Conservation (phyloP, 1,284 basidiomycete genomes). For the Wallemia ichthyophaga region DNA sequence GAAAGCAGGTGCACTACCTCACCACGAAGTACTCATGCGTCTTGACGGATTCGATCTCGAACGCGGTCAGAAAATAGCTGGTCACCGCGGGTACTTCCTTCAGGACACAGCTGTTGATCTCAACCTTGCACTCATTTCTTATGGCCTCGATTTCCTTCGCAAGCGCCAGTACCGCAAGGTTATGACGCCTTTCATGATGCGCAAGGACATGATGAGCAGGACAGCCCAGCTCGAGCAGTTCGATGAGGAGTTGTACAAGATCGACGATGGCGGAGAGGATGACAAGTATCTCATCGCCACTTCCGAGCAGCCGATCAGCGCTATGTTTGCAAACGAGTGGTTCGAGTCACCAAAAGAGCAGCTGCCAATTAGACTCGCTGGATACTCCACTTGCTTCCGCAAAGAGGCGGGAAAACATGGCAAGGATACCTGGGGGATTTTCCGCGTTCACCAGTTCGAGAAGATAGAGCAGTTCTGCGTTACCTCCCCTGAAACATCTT, state of each 20-base stretch:
- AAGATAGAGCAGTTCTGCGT: conserved; percentile 91
- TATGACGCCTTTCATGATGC: conserved; percentile 95
- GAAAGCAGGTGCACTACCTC: conserved; percentile 46
- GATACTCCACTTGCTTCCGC: conserved; percentile 78
- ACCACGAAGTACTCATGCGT: conserved; percentile 82
- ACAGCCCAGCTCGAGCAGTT: conserved; percentile 94
- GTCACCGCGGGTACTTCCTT: conserved; percentile 87
- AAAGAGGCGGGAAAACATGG: conserved; percentile 95
- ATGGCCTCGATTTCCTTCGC: conserved; percentile 76
- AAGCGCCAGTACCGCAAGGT: conserved; percentile 66
- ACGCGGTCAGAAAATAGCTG: conserved; percentile 76
- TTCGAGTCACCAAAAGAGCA: conserved; percentile 74
- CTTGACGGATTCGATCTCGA: conserved; percentile 89
- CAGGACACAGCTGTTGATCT: conserved; percentile 87
- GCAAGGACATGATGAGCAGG: conserved; percentile 86
- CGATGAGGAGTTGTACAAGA: conserved; percentile 95
- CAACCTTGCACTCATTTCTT: conserved; percentile 83
- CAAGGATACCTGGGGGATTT: conserved; percentile 97
- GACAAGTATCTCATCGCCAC: conserved; percentile 98
- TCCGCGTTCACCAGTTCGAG: conserved; percentile 98
- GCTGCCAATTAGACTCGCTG: conserved; percentile 53
- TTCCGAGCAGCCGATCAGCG: conserved; percentile 92
- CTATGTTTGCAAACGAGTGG: conserved; percentile 84
- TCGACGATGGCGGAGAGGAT: conserved; percentile 46
- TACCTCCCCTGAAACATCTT: conserved; percentile 74